Evolutionary conservation across 352 stramenopile genomes (phyloP), one percentile per base, ranked within the genome.

Genomic region (Globisporangium solare): DNA sequence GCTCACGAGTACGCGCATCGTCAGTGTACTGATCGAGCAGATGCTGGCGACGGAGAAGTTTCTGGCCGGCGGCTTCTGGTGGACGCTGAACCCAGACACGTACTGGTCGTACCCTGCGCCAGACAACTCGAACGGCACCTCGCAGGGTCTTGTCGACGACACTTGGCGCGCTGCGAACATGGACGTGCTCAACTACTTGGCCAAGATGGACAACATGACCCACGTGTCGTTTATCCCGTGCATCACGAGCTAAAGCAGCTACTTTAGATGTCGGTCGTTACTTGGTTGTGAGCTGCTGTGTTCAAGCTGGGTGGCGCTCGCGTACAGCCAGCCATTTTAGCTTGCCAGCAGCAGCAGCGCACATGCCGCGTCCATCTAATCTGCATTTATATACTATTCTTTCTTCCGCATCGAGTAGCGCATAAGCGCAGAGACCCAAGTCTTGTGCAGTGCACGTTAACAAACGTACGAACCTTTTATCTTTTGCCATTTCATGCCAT

Each of bases 1-100:
- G 51, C 70, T 86, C 61, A 92, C 79, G n/a, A 87, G 78, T 42
- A 86, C 83, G 24, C 83, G 80, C 31, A 87, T 90, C 49, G 47
- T 91, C 21, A 56, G 85, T 51, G 56, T 83, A 21, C 27, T 89
- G 8, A 83, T 94, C 37, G 58, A 74, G 13, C 56, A 78, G 18
- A 94, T 94, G 82, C 62, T 74, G 39, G 59, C 56, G 41, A 74
- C 68, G 8, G 67, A 72, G 8, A 73, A 85, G 50, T 66, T 63
- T 3, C 66, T 94, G 3, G 78, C 79, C 1, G 84, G 84, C 41
- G 84, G 84, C 21, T 94, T 94, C 61, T 94, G 80, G 79, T 86
- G 68, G 63, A 80, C 76, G 24, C 60, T 94, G 8, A 94, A 94
- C 73, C 82, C 82, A 10, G 84, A 92, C 53, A 83, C 78, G 18